These are phyloP conservation scores for Colletotrichum godetiae DNA, from an alignment of 2,329 filamentous ascomycete genomes.

Conservation along the genomic window DNA sequence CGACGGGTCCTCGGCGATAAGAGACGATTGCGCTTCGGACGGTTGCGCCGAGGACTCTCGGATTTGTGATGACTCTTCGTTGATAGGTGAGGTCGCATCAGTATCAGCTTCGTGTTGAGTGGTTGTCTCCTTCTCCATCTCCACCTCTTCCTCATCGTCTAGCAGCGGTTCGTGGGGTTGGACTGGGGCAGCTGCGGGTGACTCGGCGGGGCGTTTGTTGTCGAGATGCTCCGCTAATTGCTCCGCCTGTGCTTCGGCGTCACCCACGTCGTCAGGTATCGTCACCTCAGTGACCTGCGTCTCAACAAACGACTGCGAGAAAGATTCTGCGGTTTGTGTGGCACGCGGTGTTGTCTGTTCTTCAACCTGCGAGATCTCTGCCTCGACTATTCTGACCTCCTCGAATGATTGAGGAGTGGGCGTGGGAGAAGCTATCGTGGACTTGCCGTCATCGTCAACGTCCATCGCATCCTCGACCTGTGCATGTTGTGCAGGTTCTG, in stretches of 20 bases:
- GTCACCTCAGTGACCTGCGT: conserved; percentile 23
- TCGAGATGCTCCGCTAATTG: neutral
- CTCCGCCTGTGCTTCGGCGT: neutral
- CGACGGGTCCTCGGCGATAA: conserved; percentile 33
- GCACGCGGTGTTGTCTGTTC: conserved; percentile 14
- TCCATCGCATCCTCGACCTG: conserved; percentile 18
- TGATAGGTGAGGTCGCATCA: conserved; percentile 18
- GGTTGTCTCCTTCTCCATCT: neutral
- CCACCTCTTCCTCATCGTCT: neutral
- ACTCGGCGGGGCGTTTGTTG: neutral
- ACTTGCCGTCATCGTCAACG: conserved; percentile 6
- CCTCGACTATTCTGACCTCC: neutral
- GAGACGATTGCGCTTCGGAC: conserved; percentile 31
- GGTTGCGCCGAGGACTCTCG: conserved; percentile 32
- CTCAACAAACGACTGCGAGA: conserved; percentile 13
- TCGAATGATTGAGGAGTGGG: conserved; percentile 11
- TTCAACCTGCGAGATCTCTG: neutral
- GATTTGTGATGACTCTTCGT: conserved; percentile 30
- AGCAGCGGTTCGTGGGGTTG: neutral
- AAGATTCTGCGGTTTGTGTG: conserved; percentile 17
- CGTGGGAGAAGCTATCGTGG: neutral
- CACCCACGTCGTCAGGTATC: neutral
- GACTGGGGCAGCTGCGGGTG: neutral
- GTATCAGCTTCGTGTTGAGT: neutral
- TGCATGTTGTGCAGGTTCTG: neutral